A percentile compares a stretch with the other conserved stretches of the same genome.
These are phyloP conservation scores for Graphiopsis chlorocephala DNA, from an alignment of 2,329 filamentous ascomycete genomes.

Conservation along the genomic window DNA sequence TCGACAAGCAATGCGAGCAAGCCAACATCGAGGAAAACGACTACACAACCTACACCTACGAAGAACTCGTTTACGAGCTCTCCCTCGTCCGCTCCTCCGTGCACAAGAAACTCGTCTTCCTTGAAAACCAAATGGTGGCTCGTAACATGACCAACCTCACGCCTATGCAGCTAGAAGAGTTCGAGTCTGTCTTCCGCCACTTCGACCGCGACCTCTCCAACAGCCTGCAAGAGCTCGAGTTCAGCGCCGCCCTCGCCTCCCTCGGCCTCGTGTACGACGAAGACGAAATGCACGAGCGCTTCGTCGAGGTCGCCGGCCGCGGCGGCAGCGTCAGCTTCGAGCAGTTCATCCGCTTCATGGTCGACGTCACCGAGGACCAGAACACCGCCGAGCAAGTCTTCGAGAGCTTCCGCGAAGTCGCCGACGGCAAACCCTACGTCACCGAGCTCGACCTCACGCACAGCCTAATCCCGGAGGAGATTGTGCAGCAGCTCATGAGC, in stretches of 20 bases:
- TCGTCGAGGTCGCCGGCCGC: slow-evolving; percentile 71
- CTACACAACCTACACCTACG: slow-evolving; percentile 98
- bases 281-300: slow-evolving; percentile 96
- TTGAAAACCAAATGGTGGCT: slow-evolving; percentile 98
- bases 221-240: slow-evolving; percentile 86
- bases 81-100: slow-evolving; percentile 88
- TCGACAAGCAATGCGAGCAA: slow-evolving; percentile 87
- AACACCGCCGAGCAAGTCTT: slow-evolving; percentile 98
- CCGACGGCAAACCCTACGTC: slow-evolving; percentile 97
- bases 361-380: slow-evolving; percentile 97
- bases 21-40: slow-evolving; percentile 99
- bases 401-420: slow-evolving; percentile 95
- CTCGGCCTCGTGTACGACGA: slow-evolving; percentile 95
- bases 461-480: slow-evolving; percentile 90
- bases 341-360: slow-evolving; percentile 99
- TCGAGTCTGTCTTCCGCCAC: slow-evolving; percentile 96
- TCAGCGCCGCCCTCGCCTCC: slow-evolving; percentile 91
- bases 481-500: slow-evolving; percentile 86
- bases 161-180: slow-evolving; percentile 96
- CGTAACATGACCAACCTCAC: slow-evolving; percentile 98
- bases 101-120: slow-evolving; percentile 91
- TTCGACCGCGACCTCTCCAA: slow-evolving; percentile 94
- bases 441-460: slow-evolving; percentile 96
- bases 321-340: slow-evolving; percentile 84
- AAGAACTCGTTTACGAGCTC: slow-evolving; percentile 91